phyloP scores from a whole-genome alignment of 805 yeast species.

The Lipomyces orientalis region DNA sequence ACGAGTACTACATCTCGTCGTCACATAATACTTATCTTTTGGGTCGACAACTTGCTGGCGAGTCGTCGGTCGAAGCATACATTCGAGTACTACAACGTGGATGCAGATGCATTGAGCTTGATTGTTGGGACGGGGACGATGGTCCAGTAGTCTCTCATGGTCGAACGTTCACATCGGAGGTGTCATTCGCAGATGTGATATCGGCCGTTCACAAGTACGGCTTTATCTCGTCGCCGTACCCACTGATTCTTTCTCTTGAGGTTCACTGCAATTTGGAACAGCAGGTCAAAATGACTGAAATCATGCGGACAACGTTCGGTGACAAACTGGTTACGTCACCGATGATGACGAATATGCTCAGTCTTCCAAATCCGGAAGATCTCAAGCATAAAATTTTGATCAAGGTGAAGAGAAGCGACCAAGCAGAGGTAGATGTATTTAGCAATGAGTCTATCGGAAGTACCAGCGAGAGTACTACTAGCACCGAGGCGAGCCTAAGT shows the following conservation, averaged over 20 bases:
- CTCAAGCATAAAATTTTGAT: conserved; percentile 73
- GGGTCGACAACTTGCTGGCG: conserved; percentile 88
- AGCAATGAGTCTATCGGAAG: conserved; percentile 24
- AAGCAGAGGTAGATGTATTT: conserved; percentile 28
- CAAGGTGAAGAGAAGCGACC: conserved; percentile 70
- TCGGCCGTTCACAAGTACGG: conserved; percentile 81
- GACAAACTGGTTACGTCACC: conserved; percentile 58
- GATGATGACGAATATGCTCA: conserved; percentile 41
- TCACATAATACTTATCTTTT: conserved; percentile 92
- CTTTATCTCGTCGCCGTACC: conserved; percentile 84
- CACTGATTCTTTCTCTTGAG: conserved; percentile 85
- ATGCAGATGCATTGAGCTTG: conserved; percentile 93
- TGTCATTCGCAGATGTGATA: conserved; percentile 71
- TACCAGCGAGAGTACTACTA: conserved; percentile 41
- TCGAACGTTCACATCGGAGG: conserved; percentile 74
- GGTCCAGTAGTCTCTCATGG: conserved; percentile 92
- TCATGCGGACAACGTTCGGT: conserved; percentile 64
- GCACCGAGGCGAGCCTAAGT: conserved; percentile 41
- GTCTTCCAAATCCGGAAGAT: conserved; percentile 74
- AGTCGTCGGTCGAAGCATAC: conserved; percentile 88
- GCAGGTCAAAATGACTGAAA: conserved; percentile 63
- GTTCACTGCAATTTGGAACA: conserved; percentile 73
- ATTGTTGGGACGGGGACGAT: conserved; percentile 82
- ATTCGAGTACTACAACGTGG: conserved; percentile 87
- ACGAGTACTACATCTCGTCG: conserved; percentile 86